phyloP scores from a whole-genome alignment of 2,329 filamentous ascomycete species.

The Epichloe festucae region DNA sequence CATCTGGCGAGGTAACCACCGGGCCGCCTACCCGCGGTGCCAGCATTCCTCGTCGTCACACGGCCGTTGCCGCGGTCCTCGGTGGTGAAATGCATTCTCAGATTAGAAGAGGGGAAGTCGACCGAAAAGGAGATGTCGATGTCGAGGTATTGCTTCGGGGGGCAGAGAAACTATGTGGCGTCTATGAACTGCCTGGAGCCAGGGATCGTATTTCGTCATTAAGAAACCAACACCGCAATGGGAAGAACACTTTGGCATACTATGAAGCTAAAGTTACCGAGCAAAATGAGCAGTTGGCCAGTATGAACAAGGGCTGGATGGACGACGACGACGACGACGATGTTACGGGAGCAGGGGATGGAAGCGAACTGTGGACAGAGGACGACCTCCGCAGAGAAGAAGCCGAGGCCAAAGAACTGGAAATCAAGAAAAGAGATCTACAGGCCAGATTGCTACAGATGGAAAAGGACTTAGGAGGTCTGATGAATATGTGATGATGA shows the following conservation, averaged over 20 bases:
- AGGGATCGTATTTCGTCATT: slow-evolving; percentile 62
- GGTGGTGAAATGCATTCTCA: slow-evolving; percentile 77
- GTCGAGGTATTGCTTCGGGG: slow-evolving; percentile 74
- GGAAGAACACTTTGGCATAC: slow-evolving; percentile 61
- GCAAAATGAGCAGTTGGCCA: slow-evolving; percentile 60
- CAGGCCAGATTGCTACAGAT: slow-evolving; percentile 39
- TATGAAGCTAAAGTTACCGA: slow-evolving; percentile 71
- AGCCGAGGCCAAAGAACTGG: slow-evolving; percentile 46
- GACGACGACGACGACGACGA: slow-evolving; percentile 42
- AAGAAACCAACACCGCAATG: slow-evolving; percentile 56
- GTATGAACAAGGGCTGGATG: slow-evolving; percentile 54
- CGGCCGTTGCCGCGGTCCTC: slow-evolving; percentile 79
- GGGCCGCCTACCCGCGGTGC: slow-evolving; percentile 31
- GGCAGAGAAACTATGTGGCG: slow-evolving; percentile 83
- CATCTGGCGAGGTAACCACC: slow-evolving; percentile 48
- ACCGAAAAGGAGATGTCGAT: slow-evolving; percentile 57
- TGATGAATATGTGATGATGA: slow-evolving; percentile 35
- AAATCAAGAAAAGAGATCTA: slow-evolving; percentile 42
- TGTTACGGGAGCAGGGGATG: slow-evolving; percentile 38
- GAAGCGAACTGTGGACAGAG: slow-evolving; percentile 42
- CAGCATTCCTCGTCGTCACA: slow-evolving; percentile 53
- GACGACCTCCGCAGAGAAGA: slow-evolving; percentile 59
- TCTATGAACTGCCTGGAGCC: slow-evolving; percentile 75
- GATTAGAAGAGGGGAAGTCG: slow-evolving; percentile 47
- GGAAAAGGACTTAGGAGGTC: slow-evolving; percentile 42